phyloP scores from a whole-genome alignment of 352 stramenopile species.

The Phytophthora colocasiae region DNA sequence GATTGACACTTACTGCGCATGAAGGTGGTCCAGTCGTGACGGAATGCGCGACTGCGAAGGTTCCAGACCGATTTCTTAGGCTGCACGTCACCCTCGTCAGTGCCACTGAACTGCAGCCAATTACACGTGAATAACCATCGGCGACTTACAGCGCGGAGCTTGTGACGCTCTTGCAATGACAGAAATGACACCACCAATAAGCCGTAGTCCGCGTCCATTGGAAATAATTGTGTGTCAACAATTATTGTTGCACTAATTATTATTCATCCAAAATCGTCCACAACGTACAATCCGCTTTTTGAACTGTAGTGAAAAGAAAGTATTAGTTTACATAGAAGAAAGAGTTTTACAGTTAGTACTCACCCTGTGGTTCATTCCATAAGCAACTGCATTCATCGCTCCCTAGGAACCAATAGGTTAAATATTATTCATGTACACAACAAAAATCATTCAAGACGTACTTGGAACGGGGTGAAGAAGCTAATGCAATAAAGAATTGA shows the following conservation, averaged over 20 bases:
- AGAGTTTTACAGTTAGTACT: not conserved
- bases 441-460: slow-evolving; percentile 13
- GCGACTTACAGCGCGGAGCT: slow-evolving; percentile 56
- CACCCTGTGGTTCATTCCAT: slow-evolving; percentile 75
- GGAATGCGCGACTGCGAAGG: slow-evolving; percentile 56
- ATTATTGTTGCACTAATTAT: slow-evolving; percentile 11
- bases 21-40: slow-evolving; percentile 64
- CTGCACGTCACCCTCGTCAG: slow-evolving; percentile 21
- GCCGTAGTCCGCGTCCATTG: slow-evolving; percentile 49
- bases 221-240: slow-evolving; percentile 9
- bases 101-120: slow-evolving; percentile 48
- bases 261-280: not conserved
- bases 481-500: slow-evolving; percentile 70
- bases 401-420: slow-evolving; percentile 34
- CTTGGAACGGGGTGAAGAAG: slow-evolving; percentile 78
- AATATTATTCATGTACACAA: too few relatives aligned
- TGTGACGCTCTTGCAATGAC: slow-evolving; percentile 42
- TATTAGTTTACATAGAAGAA: not conserved
- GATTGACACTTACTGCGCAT: slow-evolving; percentile 44
- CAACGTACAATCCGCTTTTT: slow-evolving; percentile 17
- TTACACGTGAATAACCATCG: slow-evolving; percentile 65
- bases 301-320: slow-evolving; percentile 17
- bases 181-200: slow-evolving; percentile 49
- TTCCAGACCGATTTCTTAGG: slow-evolving; percentile 64
- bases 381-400: slow-evolving; percentile 62